A percentile compares a stretch with the other conserved stretches of the same genome.
Conservation (phyloP, 331 rosid species). For the Erythrophleum ivorense region DNA sequence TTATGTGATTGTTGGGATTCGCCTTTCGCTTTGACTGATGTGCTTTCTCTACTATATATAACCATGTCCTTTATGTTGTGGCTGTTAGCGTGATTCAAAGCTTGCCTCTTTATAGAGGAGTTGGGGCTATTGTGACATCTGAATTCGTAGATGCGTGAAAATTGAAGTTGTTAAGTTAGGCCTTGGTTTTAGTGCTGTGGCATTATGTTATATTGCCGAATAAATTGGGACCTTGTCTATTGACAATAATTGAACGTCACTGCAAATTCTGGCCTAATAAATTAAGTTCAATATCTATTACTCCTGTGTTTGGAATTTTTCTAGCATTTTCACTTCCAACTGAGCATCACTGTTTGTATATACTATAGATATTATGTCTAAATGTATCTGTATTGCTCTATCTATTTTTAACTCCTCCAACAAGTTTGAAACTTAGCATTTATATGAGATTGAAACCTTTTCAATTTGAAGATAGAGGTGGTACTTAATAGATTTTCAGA, state of each 20-base stretch:
- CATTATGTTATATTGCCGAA: slow-evolving; percentile 4
- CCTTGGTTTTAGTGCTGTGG: neutral
- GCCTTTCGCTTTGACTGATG: neutral
- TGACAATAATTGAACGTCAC: neutral
- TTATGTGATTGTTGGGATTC: slow-evolving; percentile 13
- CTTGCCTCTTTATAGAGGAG: slow-evolving; percentile 8
- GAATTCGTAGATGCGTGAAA: neutral
- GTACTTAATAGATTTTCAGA: slow-evolving; percentile 15
- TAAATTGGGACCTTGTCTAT: neutral
- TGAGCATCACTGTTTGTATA: neutral
- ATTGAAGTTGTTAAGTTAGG: neutral
- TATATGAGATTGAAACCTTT: neutral
- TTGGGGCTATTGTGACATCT: neutral
- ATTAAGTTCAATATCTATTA: neutral
- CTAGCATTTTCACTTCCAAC: neutral
- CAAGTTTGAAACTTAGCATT: neutral
- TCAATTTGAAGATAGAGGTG: slow-evolving; percentile 9
- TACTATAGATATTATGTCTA: neutral
- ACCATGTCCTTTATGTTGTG: neutral
- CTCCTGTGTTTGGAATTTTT: slow-evolving; percentile 6
- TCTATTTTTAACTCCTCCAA: neutral
- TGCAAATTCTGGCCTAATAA: slow-evolving; percentile 4
- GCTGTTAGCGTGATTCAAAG: neutral
- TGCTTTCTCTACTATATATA: neutral
- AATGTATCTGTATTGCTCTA: neutral